Evolutionary conservation across 441 rosid species (phyloP).

Genomic region (Pelargonium citronellum): DNA sequence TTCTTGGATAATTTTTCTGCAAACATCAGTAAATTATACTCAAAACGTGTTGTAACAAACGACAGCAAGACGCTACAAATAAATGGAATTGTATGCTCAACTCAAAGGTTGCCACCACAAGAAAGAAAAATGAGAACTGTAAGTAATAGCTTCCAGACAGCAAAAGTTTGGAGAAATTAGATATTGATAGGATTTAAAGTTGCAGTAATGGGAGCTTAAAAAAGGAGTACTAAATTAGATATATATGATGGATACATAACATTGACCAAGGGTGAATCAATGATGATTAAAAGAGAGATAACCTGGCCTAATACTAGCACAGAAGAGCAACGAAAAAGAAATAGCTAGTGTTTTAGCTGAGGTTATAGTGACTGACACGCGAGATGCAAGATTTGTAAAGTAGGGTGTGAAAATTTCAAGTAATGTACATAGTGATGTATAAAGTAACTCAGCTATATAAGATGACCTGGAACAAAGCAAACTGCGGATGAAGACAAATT

Average conservation of each 20-base stretch:
- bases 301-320: neutral
- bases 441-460: neutral
- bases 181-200: neutral
- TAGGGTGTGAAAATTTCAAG: neutral
- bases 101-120: neutral
- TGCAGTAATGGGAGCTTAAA: neutral
- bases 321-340: neutral
- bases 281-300: neutral
- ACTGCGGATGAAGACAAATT: neutral
- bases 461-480: neutral
- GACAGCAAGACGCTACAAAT: neutral
- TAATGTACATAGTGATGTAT: neutral
- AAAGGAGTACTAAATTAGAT: neutral
- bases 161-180: neutral
- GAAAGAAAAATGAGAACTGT: neutral
- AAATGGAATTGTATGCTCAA: neutral
- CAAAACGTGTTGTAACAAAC: neutral
- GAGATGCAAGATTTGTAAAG: neutral
- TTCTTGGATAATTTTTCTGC: constrained; percentile 90
- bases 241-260: neutral
- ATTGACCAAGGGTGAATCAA: neutral
- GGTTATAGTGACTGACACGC: neutral
- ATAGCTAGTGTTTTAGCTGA: neutral
- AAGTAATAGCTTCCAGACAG: neutral
- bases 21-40: constrained; percentile 6